Percentiles rank a stretch among this genome's conserved stretches.
phyloP scores from a whole-genome alignment of 139 green algal genomes.

The Micromonas pusilla region DNA sequence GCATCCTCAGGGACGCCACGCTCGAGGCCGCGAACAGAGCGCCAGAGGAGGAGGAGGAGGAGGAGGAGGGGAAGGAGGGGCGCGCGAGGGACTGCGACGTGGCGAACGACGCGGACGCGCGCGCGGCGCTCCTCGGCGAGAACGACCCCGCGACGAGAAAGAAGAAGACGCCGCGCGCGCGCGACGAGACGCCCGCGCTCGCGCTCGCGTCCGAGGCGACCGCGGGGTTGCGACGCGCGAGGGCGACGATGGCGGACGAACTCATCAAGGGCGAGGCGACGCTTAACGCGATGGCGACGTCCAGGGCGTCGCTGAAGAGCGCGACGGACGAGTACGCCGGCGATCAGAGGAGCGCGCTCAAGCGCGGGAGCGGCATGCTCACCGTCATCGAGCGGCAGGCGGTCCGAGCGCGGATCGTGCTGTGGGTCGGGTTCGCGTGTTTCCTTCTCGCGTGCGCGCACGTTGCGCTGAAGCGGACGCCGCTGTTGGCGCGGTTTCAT shows the following conservation, averaged over 20 bases:
- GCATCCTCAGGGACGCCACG: neutral
- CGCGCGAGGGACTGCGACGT: neutral
- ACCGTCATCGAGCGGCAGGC: neutral
- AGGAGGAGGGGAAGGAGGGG: neutral
- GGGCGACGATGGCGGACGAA: conserved; percentile 9
- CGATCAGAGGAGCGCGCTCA: neutral
- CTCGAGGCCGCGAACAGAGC: neutral
- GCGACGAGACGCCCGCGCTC: neutral
- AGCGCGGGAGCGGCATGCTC: neutral
- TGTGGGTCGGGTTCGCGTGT: neutral
- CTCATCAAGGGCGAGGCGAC: conserved; percentile 7
- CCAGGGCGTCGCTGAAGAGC: conserved; percentile 2
- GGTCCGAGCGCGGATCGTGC: neutral
- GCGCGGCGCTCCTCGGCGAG: too few species aligned
- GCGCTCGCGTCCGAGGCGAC: neutral
- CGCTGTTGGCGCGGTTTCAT: conserved; percentile 1
- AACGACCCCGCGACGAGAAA: too few species aligned
- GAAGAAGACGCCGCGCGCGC: too few species aligned
- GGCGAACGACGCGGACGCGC: neutral
- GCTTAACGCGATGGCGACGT: neutral
- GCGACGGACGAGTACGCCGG: neutral
- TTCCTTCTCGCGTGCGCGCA: neutral
- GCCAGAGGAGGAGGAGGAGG: neutral
- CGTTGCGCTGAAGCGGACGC: conserved; percentile 17
- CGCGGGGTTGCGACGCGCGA: conserved; percentile 1